A percentile compares a stretch with the other conserved stretches of the same genome.
phyloP scores from a whole-genome alignment of 805 yeast genomes.

The Candida bentonensis region DNA sequence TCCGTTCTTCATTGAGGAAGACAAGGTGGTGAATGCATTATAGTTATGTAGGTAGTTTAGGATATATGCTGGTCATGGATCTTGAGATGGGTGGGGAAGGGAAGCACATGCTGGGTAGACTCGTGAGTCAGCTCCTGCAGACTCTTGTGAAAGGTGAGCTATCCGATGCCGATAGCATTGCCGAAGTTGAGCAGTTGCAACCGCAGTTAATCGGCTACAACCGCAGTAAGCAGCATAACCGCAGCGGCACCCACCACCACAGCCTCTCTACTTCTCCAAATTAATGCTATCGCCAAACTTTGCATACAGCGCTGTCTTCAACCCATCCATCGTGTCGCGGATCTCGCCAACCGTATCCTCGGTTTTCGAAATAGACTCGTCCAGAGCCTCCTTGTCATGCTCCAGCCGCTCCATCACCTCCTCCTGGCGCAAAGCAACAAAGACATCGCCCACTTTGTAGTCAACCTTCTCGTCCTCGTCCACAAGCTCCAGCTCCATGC shows the following conservation, averaged over 20 bases:
- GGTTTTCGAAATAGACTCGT: slow-evolving; percentile 31
- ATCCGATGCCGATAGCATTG: too few relatives aligned
- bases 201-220: too few relatives aligned
- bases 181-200: too few relatives aligned
- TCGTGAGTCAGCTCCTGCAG: too few relatives aligned
- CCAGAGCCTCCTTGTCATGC: slow-evolving; percentile 39
- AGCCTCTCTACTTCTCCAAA: slow-evolving; percentile 37
- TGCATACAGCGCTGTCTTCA: slow-evolving; percentile 68
- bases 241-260: too few relatives aligned
- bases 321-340: slow-evolving; percentile 38
- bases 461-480: slow-evolving; percentile 38
- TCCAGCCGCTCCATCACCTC: slow-evolving; percentile 61
- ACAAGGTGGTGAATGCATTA: slow-evolving; percentile 22
- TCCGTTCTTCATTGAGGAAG: slow-evolving; percentile 34
- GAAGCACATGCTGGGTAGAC: too few relatives aligned
- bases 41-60: background rate
- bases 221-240: too few relatives aligned
- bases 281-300: slow-evolving; percentile 85
- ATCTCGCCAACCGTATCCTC: slow-evolving; percentile 36
- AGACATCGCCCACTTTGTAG: slow-evolving; percentile 70
- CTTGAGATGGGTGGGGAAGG: too few relatives aligned
- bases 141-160: too few relatives aligned
- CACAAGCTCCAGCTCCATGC: slow-evolving; percentile 70
- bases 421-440: slow-evolving; percentile 52
- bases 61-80: too few relatives aligned